Evolutionary conservation across 805 yeast genomes (phyloP).

Genomic region (Candida khao-thaluensis): DNA sequence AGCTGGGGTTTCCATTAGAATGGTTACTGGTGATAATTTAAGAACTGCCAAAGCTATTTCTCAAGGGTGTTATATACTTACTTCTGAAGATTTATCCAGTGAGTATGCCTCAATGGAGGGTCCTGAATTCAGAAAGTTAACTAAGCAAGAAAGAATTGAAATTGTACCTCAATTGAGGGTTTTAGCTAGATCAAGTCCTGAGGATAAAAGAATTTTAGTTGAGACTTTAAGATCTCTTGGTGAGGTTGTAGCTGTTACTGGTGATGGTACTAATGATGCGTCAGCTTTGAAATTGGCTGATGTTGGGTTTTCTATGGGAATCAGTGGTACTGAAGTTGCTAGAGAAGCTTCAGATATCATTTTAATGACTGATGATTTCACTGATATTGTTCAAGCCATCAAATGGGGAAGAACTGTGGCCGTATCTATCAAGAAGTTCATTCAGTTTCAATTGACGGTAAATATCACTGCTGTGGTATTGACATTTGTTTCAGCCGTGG

Average conservation of each 20-base stretch:
- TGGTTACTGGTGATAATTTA: slow-evolving; percentile 98
- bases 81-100: slow-evolving; percentile 49
- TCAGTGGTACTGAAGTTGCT: slow-evolving; percentile 97
- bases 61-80: slow-evolving; percentile 74
- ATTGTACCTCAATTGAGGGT: slow-evolving; percentile 78
- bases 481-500: slow-evolving; percentile 92
- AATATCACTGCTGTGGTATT: slow-evolving; percentile 94
- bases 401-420: slow-evolving; percentile 99
- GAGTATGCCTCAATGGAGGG: slow-evolving; percentile 84
- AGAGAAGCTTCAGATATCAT: slow-evolving; percentile 95
- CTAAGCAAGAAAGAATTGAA: slow-evolving; percentile 51
- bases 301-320: slow-evolving; percentile 98
- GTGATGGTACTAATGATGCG: slow-evolving; percentile 99
- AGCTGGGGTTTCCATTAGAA: slow-evolving; percentile 93
- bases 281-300: slow-evolving; percentile 96
- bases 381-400: slow-evolving; percentile 93
- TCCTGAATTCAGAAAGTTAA: slow-evolving; percentile 74
- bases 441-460: slow-evolving; percentile 95
- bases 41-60: slow-evolving; percentile 92
- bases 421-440: slow-evolving; percentile 88
- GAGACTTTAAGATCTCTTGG: slow-evolving; percentile 74
- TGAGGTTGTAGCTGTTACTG: slow-evolving; percentile 97
- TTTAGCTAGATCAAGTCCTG: slow-evolving; percentile 93
- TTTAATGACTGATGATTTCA: slow-evolving; percentile 90
- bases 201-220: slow-evolving; percentile 87